Base-by-base conservation (phyloP, 2,329 filamentous ascomycete genomes). In the Colletotrichum lentis region DNA sequence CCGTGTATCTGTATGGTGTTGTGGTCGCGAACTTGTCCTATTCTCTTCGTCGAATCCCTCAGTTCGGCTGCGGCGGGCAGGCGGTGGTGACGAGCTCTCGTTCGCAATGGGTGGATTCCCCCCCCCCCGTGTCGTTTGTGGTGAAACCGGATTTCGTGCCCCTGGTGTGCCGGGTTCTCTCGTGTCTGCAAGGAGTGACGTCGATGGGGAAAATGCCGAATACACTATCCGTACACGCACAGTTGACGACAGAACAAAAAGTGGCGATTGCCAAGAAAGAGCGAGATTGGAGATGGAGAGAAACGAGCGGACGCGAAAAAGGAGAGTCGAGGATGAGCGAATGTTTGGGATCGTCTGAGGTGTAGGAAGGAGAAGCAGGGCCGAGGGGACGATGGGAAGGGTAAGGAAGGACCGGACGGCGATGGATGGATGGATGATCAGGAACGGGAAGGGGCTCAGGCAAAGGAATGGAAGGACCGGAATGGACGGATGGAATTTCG, bases 61-160 rank as follows among this genome's bases (percentile, higher is more conserved):
- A n/a, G 55, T 39, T 31, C 62, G 16, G 47, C 41, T 37, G 24
- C 47, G 47, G 31, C 20, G 54, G 55, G 24, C 46, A 41, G 24
- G 62, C 27, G 27, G 62, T 52, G 62, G 62, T 41, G 46, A 27
- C 31, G 31, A 35, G 31, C 8, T 39, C 41, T 43, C 27, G 53
- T 50, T 35, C 61, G 35, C 50, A 68, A 50, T 43, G 62, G 65
- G 62, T 68, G 62, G 62, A 65, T 67, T 65, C 47, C 54, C 63
- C 65, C 55, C 47, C 54, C 63, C 65, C 55, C 62, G 62, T 63
- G 47, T 68, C 65, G 65, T 20, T 68, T 65, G 50, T 22, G 62
- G 58, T 65, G 44, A 65, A 65, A 65, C 65, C 43, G 57, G 65
- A 61, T 68, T 56, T 18, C 35, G 55, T 18, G 61, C 49, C 55